phyloP scores from a whole-genome alignment of 768 basidiomycete genomes.

The Tulasnella sp. region DNA sequence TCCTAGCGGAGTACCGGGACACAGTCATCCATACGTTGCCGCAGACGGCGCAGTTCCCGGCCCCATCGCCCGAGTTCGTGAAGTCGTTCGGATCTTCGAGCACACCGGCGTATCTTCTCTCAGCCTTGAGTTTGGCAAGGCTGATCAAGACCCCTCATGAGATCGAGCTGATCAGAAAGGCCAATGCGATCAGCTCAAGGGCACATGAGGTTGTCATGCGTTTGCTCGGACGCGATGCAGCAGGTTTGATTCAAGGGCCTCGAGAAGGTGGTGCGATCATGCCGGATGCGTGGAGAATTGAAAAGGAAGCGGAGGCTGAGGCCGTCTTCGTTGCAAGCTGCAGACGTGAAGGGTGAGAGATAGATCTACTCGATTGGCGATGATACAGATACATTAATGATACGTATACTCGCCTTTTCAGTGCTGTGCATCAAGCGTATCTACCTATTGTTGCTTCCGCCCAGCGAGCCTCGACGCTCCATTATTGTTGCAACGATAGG shows the following conservation, averaged over 20 bases:
- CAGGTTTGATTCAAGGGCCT: slow-evolving; percentile 35
- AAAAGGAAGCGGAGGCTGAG: slow-evolving; percentile 89
- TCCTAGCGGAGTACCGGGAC: slow-evolving; percentile 36
- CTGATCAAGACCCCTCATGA: slow-evolving; percentile 68
- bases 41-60: slow-evolving; percentile 39
- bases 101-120: slow-evolving; percentile 54
- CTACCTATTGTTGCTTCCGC: slow-evolving; percentile 86
- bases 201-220: slow-evolving; percentile 92
- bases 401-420: slow-evolving; percentile 23
- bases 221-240: slow-evolving; percentile 65
- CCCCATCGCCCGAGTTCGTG: slow-evolving; percentile 34
- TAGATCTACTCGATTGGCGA: not conserved
- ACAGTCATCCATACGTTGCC: slow-evolving; percentile 61
- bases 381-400: not conserved
- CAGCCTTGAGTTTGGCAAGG: slow-evolving; percentile 70
- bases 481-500: slow-evolving; percentile 89
- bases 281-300: slow-evolving; percentile 77
- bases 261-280: slow-evolving; percentile 32
- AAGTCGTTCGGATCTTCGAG: slow-evolving; percentile 29
- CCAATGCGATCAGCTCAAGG: slow-evolving; percentile 75
- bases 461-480: slow-evolving; percentile 75
- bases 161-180: slow-evolving; percentile 60
- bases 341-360: slow-evolving; percentile 69
- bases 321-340: slow-evolving; percentile 88
- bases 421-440: slow-evolving; percentile 80